phyloP scores from a whole-genome alignment of 768 basidiomycete species.

The Pleurotus ostreatus region DNA sequence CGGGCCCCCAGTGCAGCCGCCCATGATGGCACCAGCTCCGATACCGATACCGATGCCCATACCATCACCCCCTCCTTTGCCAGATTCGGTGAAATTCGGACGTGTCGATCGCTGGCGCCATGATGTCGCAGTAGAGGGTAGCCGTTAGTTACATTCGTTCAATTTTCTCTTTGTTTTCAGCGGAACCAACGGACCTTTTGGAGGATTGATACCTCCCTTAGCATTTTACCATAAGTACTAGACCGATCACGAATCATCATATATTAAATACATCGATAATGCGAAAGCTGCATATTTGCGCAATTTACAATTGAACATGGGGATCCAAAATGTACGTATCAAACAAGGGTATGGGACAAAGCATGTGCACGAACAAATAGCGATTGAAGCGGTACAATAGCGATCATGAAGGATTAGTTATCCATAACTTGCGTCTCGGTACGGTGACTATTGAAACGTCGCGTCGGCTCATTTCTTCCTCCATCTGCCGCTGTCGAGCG shows the following conservation, averaged over 20 bases:
- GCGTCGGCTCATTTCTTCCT: conserved; percentile 77
- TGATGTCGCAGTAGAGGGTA: conserved; percentile 73
- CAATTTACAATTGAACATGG: conserved; percentile 2
- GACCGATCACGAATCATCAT: background rate
- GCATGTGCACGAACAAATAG: background rate
- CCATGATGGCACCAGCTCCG: conserved; percentile 45
- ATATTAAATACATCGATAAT: conserved; percentile 9
- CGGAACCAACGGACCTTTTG: background rate
- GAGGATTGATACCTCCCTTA: background rate
- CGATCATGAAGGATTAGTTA: conserved; percentile 61
- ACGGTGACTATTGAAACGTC: conserved; percentile 81
- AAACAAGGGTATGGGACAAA: conserved; percentile 5
- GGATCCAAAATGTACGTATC: background rate
- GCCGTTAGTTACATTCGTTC: conserved; percentile 7
- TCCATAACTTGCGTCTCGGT: conserved; percentile 70
- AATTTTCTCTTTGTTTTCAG: background rate
- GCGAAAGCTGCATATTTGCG: conserved; percentile 7
- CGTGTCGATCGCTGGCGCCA: conserved; percentile 80
- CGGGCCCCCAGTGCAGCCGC: conserved; percentile 36
- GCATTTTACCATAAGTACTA: background rate
- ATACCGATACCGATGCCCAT: conserved; percentile 45
- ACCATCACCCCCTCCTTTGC: conserved; percentile 60
- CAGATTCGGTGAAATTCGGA: conserved; percentile 63
- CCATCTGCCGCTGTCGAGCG: conserved; percentile 67
- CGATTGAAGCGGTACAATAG: conserved; percentile 9